phyloP scores from a whole-genome alignment of 306 rosid genomes.

The Rosa chinensis region DNA sequence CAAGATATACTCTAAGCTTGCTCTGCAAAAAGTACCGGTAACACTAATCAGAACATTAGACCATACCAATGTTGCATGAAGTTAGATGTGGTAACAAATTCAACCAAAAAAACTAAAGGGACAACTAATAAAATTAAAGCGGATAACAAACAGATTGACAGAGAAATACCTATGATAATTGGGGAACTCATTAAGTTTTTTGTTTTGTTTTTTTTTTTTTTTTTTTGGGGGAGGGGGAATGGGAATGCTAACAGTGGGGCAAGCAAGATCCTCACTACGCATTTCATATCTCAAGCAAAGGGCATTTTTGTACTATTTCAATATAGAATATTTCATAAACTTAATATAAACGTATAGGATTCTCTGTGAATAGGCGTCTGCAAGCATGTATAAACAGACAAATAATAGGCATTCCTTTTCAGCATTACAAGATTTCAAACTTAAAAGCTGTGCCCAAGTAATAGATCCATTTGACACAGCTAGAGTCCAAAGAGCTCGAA shows the following conservation, averaged over 20 bases:
- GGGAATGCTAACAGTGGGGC: background rate
- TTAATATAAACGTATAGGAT: background rate
- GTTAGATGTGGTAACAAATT: background rate
- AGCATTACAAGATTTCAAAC: background rate
- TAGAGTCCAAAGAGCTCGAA: background rate
- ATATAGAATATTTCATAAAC: background rate
- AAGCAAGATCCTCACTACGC: background rate
- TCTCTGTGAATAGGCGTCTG: background rate
- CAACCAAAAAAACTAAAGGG: no score
- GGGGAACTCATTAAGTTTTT: background rate
- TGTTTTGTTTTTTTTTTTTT: no score
- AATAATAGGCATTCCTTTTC: background rate
- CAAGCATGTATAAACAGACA: background rate
- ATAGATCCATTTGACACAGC: background rate
- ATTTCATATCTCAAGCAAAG: background rate
- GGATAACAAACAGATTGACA: background rate
- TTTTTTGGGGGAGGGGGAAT: background rate
- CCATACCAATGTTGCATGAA: background rate
- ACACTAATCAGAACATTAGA: conserved; percentile 12
- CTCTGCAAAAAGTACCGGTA: conserved; percentile 51
- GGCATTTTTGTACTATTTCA: background rate
- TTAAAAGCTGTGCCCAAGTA: background rate
- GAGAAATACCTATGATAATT: background rate
- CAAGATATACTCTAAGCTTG: conserved; percentile 67
- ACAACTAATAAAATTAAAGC: background rate